Evolutionary conservation across 257 asterid species (phyloP), one percentile per base, ranked within the genome.

Genomic region (Solanum sparsipilum): DNA sequence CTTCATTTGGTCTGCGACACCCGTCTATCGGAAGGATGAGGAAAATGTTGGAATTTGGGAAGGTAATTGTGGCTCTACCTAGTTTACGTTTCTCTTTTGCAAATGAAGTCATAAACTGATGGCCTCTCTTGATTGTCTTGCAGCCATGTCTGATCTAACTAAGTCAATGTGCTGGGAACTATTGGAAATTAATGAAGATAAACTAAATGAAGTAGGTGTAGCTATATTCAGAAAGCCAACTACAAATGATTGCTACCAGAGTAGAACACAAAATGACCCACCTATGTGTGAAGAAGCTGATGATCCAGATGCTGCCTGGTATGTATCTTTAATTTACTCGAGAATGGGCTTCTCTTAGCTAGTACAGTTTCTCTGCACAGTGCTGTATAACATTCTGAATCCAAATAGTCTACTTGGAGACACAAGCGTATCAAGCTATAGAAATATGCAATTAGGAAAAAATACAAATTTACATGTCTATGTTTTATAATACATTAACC

Each of bases 231-330:
- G 88, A 46, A 90, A 90, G 87, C 92, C 92, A 60, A 86, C 92
- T 84, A 83, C 91, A 16, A 90, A 88, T 67, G 91, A 90, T 52
- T 90, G 92, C 79, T 90, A 88, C 52, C 88, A 88, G 82, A 67
- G 89, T 35, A 88, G 92, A 83, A 25, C 85, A 68, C 86, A 88
- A 88, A 88, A 90, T 84, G 89, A 90, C 41, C 92, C 92, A 41
- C 92, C 92, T 23, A 36, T 90, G 60, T 90, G 92, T 86, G 44
- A 88, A 48, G 92, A 86, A 58, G 44, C 88, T 21, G 92, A 90
- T 78, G 92, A 90, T 84, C 88, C 92, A 63, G 87, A 88, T 87
- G 92, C 92, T 63, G 92, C 89, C 38, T 90, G 92, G 92, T 90
- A 79, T 1, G 8, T 60, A 41, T 85, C 52, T 63, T 25, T 75